Base-by-base conservation (phyloP, 2,329 filamentous ascomycete species). In the Elsinoe australis region DNA sequence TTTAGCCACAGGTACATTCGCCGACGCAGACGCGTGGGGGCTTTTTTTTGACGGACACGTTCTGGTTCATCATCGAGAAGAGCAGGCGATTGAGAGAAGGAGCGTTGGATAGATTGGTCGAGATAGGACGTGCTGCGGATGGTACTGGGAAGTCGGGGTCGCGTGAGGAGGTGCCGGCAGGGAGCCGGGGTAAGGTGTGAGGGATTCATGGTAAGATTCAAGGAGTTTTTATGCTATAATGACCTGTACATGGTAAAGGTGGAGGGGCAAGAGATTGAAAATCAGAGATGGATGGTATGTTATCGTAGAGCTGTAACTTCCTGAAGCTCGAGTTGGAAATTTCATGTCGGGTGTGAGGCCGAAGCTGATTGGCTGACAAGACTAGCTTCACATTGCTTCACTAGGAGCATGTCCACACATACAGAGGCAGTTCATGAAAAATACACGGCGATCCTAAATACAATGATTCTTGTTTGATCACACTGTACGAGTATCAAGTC, bases 1-100 rank as follows among this genome's bases (percentile, higher is more conserved):
- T 74, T 71, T 29, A 82, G 67, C 79, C 79, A 82, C 52, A 66
- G 64, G 56, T 74, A 78, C 69, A 81, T 79, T 42, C 71, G 64
- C 50, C 69, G 66, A 51, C 77, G 73, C 33, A 74, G 68, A 54
- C 67, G 67, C 34, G 75, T 79, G 49, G 68, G 45, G 3, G 34
- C n/a, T 19, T 48, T 48, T 12, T 34, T 31, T 7, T 35, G 32
- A 9, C 45, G 45, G 17, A 48, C 55, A 26, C 53, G 47, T 9
- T 5, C 8, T 12, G 36, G 18, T 21, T 38, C 45, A 9, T 38
- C 33, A n/a, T 44, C 26, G 9, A 17, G 39, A 3, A 31, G 39
- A 4, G 28, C 7, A 15, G 39, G 39, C 3, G 39, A 28, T 21
- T 24, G 19, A 15, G 39, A 31, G 39, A 44, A 44, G 17, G 28